phyloP scores from a whole-genome alignment of 805 yeast species.

The Ogataea thermomethanolica region DNA sequence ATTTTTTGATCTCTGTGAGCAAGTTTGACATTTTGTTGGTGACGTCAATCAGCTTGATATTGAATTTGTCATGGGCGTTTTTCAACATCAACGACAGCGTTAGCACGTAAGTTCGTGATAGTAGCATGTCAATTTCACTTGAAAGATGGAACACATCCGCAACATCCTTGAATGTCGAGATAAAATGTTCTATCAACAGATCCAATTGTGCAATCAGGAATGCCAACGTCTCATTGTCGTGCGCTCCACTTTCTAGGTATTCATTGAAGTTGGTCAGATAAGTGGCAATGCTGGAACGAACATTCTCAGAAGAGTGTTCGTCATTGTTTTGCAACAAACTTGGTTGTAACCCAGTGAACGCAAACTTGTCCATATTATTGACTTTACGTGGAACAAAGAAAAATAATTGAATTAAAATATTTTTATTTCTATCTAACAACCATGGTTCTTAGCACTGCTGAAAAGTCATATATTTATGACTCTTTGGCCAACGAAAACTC shows the following conservation, averaged over 20 bases:
- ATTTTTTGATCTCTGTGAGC: constrained; percentile 22
- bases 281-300: constrained; percentile 14
- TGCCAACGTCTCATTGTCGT: constrained; percentile 21
- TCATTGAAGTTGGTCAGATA: constrained; percentile 19
- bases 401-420: background rate
- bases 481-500: constrained; percentile 62
- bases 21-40: constrained; percentile 25
- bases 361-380: constrained; percentile 16
- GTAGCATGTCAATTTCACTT: constrained; percentile 22
- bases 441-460: constrained; percentile 75
- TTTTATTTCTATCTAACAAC: background rate
- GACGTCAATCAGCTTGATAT: constrained; percentile 29
- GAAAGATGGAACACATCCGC: constrained; percentile 25
- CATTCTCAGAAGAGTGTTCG: constrained; percentile 8
- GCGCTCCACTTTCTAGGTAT: constrained; percentile 7
- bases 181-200: constrained; percentile 20
- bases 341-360: constrained; percentile 18
- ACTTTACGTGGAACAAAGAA: constrained; percentile 5
- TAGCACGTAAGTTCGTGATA: constrained; percentile 23
- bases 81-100: constrained; percentile 27
- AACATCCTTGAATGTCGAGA: constrained; percentile 19
- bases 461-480: constrained; percentile 69
- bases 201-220: constrained; percentile 25
- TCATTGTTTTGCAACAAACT: constrained; percentile 15
- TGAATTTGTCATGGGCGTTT: constrained; percentile 33